Evolutionary conservation across 495 filamentous ascomycete genomes (phyloP), one percentile per base, ranked within the genome.

Genomic region (Elasticomyces elasticus): DNA sequence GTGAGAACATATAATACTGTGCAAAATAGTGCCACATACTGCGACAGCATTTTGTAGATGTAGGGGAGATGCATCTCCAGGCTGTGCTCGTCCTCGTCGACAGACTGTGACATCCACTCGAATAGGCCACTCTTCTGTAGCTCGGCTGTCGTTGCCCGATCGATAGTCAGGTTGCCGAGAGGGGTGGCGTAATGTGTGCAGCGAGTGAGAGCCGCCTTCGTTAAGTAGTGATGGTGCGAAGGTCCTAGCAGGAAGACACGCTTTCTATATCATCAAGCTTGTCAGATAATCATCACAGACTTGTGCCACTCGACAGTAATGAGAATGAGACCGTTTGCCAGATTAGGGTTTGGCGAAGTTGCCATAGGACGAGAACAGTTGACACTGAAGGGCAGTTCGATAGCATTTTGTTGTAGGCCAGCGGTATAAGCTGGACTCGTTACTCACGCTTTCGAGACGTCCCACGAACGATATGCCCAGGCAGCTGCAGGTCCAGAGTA

Each of bases 31-130:
- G 35, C 2, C 13, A 3, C 79, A 1, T 73, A 81, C 64, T 73
- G 75, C 24, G 79, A 75, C 13, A 88, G 72, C 40, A 90, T 79
- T 67, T 91, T 89, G 77, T 92, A 87, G 59, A 97, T 82, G 64
- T 92, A 97, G 1, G 92, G 92, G 0, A 96, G 74, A 60, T 99
- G 92, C 82, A 97, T 94, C 70, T 97, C 94, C 23, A 97, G 81
- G 49, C 87, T 95, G 69, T 99, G 92, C 67, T 99, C 92, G 28
- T 80, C 83, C 56, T 90, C 83, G 60, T 99, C 92, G 10, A 79
- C 72, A 3, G 74, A 67, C 25, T 64, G 65, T 0, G 79, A 76
- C 78, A 95, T 90, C n/a, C 75, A 78, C n/a, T 81, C 76, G 66
- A 96, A 94, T 46, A 73, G 71, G 17, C 77, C 76, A 9, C 80